Evolutionary conservation across 345 rosid genomes (phyloP).

Genomic region (Mallotus nudiflorus): DNA sequence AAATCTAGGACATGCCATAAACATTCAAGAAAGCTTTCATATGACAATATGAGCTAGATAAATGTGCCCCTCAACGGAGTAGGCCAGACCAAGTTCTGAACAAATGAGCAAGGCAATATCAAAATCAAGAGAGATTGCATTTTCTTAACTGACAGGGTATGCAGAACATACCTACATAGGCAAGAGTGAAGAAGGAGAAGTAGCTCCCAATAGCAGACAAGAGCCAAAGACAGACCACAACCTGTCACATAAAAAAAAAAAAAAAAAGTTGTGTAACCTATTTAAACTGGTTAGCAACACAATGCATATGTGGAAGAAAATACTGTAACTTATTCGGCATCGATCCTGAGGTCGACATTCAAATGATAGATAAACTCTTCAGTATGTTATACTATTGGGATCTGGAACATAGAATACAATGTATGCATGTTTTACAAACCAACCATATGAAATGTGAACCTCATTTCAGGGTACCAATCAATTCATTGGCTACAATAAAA

Average conservation of each 20-base stretch:
- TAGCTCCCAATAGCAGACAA: constrained; percentile 76
- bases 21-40: background rate
- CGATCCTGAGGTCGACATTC: background rate
- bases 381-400: too few relatives aligned
- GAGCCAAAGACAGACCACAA: constrained; percentile 87
- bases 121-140: background rate
- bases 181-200: constrained; percentile 83
- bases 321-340: background rate
- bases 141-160: constrained; percentile 8
- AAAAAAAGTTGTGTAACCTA: background rate
- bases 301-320: background rate
- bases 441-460: background rate
- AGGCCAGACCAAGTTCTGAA: background rate
- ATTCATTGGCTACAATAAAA: background rate
- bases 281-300: background rate
- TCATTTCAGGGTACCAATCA: background rate
- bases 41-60: background rate
- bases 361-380: background rate
- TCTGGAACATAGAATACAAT: background rate
- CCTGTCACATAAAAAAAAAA: constrained; percentile 48
- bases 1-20: background rate
- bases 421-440: background rate
- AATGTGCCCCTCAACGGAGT: background rate
- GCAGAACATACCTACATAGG: constrained; percentile 66
- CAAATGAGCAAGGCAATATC: background rate